These are phyloP conservation scores for Fraxinus dipetala DNA, from an alignment of 305 asterid genomes.

Conservation along the genomic window DNA sequence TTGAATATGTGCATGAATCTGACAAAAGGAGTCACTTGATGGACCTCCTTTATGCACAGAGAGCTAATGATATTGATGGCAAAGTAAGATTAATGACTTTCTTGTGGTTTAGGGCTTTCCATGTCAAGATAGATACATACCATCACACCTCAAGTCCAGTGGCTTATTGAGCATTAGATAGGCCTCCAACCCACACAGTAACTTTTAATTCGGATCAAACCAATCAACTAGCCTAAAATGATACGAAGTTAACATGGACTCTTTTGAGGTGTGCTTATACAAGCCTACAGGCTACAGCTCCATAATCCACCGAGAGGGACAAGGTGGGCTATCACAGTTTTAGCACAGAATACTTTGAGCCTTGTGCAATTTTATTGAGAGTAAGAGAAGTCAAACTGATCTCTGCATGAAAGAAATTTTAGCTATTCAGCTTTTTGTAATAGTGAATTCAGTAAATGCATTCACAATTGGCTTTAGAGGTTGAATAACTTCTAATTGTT, in stretches of 20 bases:
- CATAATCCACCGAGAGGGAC: neutral
- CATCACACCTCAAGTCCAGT: neutral
- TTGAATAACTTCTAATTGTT: neutral
- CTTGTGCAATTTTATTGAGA: neutral
- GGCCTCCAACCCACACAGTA: neutral
- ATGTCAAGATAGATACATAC: neutral
- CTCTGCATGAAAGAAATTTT: neutral
- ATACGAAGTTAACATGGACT: neutral
- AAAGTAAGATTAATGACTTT: conserved; percentile 31
- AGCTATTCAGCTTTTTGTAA: neutral
- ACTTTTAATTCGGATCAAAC: neutral
- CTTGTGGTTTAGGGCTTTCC: neutral
- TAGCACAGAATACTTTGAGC: neutral
- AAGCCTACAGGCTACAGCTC: neutral
- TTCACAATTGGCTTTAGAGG: neutral
- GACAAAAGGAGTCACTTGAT: conserved; percentile 86
- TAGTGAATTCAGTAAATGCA: neutral
- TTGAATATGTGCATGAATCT: conserved; percentile 67
- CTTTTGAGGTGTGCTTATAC: neutral
- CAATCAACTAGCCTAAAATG: neutral
- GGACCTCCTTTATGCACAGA: conserved; percentile 89
- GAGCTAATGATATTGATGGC: conserved; percentile 56
- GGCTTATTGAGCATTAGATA: neutral
- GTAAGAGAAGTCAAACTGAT: neutral
- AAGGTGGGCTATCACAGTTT: neutral